Evolutionary conservation across 1,139 yeast species (phyloP), one percentile per base, ranked within the genome.

Genomic region (Nadsonia starkeyi-henricii): DNA sequence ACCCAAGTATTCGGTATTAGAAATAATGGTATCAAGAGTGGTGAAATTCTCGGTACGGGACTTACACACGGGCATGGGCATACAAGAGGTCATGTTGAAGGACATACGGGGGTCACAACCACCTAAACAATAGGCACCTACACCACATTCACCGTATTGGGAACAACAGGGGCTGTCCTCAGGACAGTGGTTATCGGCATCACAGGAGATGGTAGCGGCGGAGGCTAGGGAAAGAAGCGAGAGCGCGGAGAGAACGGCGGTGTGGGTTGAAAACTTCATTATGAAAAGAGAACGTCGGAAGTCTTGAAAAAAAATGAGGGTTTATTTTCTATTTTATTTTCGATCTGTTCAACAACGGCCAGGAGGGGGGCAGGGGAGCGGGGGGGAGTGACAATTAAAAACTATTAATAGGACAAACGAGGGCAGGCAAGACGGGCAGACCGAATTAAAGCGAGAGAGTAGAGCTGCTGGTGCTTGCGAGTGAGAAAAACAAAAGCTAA

Each of bases 131-230:
- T 74, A 70, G 2, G 79, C 69, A 1, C 96, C 96, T 17, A 81
- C 73, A 49, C 95, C 95, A 71, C 96, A 86, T n/a, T 67, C 70
- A 39, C 95, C 94, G 58, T 78, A 83, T 56, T 80, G 85, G 20
- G 88, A 79, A 62, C 96, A 86, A 62, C 95, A 86, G 45, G 95
- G 95, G 48, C 66, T 57, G 43, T 71, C 73, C 55, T 77, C 74
- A 0, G 95, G 95, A 66, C 95, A 86, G 13, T 65, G 60, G n/a
- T 57, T 53, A 17, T 72, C 64, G 9, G 67, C 62, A 48, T 72
- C 72, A 66, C 94, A 84, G 8, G 62, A 51, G 49, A 67, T 64
- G 17, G 65, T 47, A 17, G 52, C 51, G 8, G 51, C 50, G 18
- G 48, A 33, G 30, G 47, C 15, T 17, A 44, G 23, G n/a, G 49